phyloP scores from a whole-genome alignment of 495 filamentous ascomycete species.

The Gamarada debralockiae region DNA sequence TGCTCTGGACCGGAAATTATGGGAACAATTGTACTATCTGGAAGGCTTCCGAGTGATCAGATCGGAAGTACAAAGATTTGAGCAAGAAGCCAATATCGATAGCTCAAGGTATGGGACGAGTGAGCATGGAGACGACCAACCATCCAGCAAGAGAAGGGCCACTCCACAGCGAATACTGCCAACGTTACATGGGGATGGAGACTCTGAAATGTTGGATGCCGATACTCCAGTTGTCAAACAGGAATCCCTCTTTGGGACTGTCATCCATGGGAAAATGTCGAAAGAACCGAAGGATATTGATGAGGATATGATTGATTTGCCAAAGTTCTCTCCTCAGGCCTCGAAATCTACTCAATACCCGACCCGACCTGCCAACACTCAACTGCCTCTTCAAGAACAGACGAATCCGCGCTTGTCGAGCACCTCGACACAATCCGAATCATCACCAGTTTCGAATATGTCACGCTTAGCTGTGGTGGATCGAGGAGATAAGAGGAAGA shows the following conservation, averaged over 20 bases:
- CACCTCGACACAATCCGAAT: too few relatives aligned
- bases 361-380: neutral
- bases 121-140: slow-evolving; percentile 17
- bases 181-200: slow-evolving; percentile 31
- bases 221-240: slow-evolving; percentile 19
- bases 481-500: slow-evolving; percentile 36
- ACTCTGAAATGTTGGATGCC: slow-evolving; percentile 43
- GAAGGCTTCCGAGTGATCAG: slow-evolving; percentile 82
- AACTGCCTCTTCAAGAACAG: neutral
- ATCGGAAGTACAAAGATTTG: slow-evolving; percentile 62
- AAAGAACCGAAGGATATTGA: slow-evolving; percentile 15
- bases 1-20: slow-evolving; percentile 79
- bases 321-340: neutral
- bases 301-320: neutral
- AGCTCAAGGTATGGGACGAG: neutral
- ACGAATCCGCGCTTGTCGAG: neutral
- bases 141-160: slow-evolving; percentile 21
- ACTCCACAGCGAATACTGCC: slow-evolving; percentile 25
- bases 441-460: slow-evolving; percentile 3
- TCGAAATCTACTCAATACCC: neutral
- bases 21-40: slow-evolving; percentile 72
- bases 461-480: slow-evolving; percentile 24
- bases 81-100: slow-evolving; percentile 49
- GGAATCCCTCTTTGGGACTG: slow-evolving; percentile 18
- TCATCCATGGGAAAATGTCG: neutral